A percentile compares a stretch with the other conserved stretches of the same genome.
Evolutionary conservation across 257 asterid genomes (phyloP).

Genomic region (Craterostigma plantagineum): DNA sequence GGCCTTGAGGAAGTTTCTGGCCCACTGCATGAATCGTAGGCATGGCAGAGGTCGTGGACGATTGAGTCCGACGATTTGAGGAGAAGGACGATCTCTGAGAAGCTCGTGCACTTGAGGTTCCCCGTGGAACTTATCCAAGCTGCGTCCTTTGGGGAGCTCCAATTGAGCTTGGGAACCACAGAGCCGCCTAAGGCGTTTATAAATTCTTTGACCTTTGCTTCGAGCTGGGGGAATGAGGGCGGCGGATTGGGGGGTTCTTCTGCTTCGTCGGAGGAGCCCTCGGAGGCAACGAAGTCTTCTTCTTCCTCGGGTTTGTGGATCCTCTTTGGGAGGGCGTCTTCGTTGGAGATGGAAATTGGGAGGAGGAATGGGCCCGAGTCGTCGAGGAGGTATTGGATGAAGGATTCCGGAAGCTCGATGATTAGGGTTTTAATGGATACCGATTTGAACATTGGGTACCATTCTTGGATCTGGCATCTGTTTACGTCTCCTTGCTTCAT

Average conservation of each 20-base stretch:
- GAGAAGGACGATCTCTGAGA: conserved; percentile 62
- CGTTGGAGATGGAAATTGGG: conserved; percentile 39
- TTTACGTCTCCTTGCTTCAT: conserved; percentile 67
- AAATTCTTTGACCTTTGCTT: conserved; percentile 32
- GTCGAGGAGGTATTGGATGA: conserved; percentile 42
- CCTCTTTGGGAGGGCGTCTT: conserved; percentile 73
- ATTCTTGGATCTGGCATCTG: conserved; percentile 83
- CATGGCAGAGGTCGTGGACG: conserved; percentile 60
- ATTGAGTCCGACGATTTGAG: conserved; percentile 66
- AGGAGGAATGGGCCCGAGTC: conserved; percentile 71
- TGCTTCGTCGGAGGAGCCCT: conserved; percentile 62
- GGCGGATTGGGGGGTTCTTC: conserved; percentile 38
- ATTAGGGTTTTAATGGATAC: conserved; percentile 45
- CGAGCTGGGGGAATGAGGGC: conserved; percentile 71
- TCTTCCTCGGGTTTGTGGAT: conserved; percentile 55
- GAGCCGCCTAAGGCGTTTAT: conserved; percentile 74
- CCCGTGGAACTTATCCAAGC: conserved; percentile 81
- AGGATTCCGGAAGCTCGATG: conserved; percentile 62
- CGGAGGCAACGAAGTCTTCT: conserved; percentile 35
- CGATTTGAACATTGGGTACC: conserved; percentile 71
- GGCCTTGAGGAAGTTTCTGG: conserved; percentile 41
- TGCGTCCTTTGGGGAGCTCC: conserved; percentile 87
- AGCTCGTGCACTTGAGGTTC: conserved; percentile 53
- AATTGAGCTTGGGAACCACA: conserved; percentile 78
- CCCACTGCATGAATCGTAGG: conserved; percentile 56